Evolutionary conservation across 1,139 yeast genomes (phyloP).

Genomic region (Saccharomyces pastorianus): DNA sequence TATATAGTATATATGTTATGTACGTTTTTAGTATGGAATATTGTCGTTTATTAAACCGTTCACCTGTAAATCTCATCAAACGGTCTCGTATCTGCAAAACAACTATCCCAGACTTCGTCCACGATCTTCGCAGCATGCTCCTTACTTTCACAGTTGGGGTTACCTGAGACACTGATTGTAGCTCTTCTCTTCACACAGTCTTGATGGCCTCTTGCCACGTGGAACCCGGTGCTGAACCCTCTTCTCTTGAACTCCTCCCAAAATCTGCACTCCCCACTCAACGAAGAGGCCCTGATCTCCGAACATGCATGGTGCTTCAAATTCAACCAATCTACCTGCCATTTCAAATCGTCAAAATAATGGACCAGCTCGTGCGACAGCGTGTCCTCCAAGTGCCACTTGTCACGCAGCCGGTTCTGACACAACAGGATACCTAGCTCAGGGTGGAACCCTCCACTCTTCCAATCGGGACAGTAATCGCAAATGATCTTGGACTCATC

Average conservation of each 20-base stretch:
- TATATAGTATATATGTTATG: too few relatives aligned
- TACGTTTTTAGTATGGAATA: not conserved
- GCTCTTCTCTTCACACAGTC: slow-evolving; percentile 87
- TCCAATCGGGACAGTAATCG: slow-evolving; percentile 75
- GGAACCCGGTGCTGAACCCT: slow-evolving; percentile 24
- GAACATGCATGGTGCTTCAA: slow-evolving; percentile 94
- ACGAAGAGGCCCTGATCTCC: slow-evolving; percentile 85
- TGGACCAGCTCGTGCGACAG: slow-evolving; percentile 89
- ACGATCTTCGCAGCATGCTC: slow-evolving; percentile 76
- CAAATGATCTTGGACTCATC: slow-evolving; percentile 51
- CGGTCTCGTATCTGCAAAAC: slow-evolving; percentile 93
- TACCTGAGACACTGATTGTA: slow-evolving; percentile 68
- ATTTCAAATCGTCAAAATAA: slow-evolving; percentile 83
- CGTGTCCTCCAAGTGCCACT: slow-evolving; percentile 84
- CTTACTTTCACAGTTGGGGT: slow-evolving; percentile 67
- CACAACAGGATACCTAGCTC: slow-evolving; percentile 79
- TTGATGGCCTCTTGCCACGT: slow-evolving; percentile 68
- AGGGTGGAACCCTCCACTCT: slow-evolving; percentile 93
- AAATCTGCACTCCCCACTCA: slow-evolving; percentile 93
- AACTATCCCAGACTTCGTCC: slow-evolving; percentile 81
- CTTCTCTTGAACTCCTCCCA: slow-evolving; percentile 69
- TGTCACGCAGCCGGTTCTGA: slow-evolving; percentile 69
- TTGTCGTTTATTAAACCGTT: not conserved
- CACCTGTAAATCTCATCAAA: slow-evolving; percentile 71
- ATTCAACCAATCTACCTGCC: slow-evolving; percentile 75